phyloP scores from a whole-genome alignment of 2,329 filamentous ascomycete species.

The Colletotrichum liaoningense region DNA sequence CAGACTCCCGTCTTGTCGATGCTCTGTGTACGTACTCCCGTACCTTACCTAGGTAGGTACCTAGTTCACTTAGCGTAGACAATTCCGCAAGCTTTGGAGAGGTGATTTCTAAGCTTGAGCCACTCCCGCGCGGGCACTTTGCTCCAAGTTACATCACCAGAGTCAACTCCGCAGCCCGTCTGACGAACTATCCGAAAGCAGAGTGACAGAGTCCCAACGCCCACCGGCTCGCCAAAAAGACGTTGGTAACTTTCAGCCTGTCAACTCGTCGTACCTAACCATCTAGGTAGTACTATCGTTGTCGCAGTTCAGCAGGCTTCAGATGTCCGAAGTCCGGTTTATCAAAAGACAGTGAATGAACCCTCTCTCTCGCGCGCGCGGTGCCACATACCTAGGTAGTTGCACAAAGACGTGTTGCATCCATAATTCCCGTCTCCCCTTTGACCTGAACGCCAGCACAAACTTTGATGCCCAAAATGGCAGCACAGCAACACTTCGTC shows the following conservation, averaged over 20 bases:
- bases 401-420: neutral
- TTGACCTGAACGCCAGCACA: neutral
- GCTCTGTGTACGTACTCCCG: too few relatives aligned
- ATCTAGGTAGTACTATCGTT: neutral
- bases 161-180: neutral
- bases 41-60: neutral
- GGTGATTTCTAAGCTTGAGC: constrained; percentile 30
- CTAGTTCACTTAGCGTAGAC: neutral
- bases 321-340: neutral
- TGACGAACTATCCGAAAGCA: neutral
- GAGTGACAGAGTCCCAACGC: neutral
- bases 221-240: neutral
- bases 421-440: neutral
- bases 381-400: neutral
- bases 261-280: neutral
- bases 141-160: neutral
- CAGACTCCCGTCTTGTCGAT: too few relatives aligned
- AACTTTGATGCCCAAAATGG: neutral
- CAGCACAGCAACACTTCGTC: neutral
- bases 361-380: neutral
- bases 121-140: constrained; percentile 27
- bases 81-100: neutral
- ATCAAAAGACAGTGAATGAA: neutral
- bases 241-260: neutral
- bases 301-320: neutral